Percentiles rank a stretch among this genome's conserved stretches.
These are phyloP conservation scores for Tagetes patula DNA, from an alignment of 129 eudicot genomes.

Conservation along the genomic window DNA sequence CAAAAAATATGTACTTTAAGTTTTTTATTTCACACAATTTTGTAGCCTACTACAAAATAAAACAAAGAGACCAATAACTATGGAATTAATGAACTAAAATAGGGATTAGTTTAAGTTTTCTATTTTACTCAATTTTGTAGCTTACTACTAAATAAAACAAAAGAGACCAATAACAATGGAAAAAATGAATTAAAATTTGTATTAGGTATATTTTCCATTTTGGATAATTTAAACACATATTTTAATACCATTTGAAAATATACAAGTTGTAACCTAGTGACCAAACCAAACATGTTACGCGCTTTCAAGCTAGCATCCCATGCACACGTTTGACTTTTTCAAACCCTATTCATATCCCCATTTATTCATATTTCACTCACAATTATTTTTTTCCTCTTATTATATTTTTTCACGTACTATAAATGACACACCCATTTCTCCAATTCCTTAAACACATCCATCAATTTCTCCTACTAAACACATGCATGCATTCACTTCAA, in stretches of 20 bases:
- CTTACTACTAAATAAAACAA: too few species aligned
- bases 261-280: slow-evolving; percentile 18
- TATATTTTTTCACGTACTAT: slow-evolving; percentile 8
- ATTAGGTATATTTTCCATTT: background rate
- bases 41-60: too few species aligned
- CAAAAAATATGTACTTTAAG: too few species aligned
- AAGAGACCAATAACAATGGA: too few species aligned
- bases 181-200: background rate
- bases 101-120: too few species aligned
- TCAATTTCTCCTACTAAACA: background rate
- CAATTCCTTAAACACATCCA: background rate
- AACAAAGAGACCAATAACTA: too few species aligned
- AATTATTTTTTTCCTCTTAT: too few species aligned
- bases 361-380: background rate
- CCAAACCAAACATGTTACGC: slow-evolving; percentile 32
- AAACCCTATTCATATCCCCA: background rate
- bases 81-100: too few species aligned
- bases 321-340: slow-evolving; percentile 27
- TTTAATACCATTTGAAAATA: slow-evolving; percentile 11
- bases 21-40: too few species aligned
- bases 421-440: slow-evolving; percentile 8
- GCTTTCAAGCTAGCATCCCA: slow-evolving; percentile 32
- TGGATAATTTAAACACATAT: background rate
- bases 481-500: slow-evolving; percentile 15
- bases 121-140: too few species aligned